phyloP scores from a whole-genome alignment of 306 rosid species.

The Morella rubra region DNA sequence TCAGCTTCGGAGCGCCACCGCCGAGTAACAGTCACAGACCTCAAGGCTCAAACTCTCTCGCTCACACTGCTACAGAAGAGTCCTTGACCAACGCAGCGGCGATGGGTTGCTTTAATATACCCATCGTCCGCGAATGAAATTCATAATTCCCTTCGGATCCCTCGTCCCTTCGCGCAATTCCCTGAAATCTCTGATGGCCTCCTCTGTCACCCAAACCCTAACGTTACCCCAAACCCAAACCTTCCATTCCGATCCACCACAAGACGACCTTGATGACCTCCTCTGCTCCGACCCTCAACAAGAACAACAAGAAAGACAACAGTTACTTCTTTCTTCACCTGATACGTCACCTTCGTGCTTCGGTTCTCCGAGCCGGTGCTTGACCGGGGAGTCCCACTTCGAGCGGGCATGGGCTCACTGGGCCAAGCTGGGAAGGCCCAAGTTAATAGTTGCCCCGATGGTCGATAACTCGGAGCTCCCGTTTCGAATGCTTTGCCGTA shows the following conservation, averaged over 20 bases:
- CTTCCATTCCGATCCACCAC: constrained; percentile 27
- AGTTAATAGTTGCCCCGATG: constrained; percentile 86
- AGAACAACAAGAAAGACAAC: background rate
- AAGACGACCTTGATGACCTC: constrained; percentile 38
- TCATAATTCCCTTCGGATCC: constrained; percentile 32
- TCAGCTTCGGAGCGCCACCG: no score
- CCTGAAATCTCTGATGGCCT: constrained; percentile 48
- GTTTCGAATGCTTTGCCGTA: constrained; percentile 84
- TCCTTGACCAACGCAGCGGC: constrained; percentile 29
- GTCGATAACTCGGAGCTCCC: constrained; percentile 96
- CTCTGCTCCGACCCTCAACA: constrained; percentile 37
- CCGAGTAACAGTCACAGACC: no score
- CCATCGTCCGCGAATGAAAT: constrained; percentile 58
- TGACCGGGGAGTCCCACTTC: constrained; percentile 48
- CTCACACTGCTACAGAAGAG: background rate
- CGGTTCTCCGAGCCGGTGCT: constrained; percentile 33
- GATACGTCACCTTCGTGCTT: constrained; percentile 19
- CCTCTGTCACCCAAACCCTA: constrained; percentile 27
- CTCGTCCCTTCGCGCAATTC: constrained; percentile 13
- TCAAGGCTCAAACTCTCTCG: background rate
- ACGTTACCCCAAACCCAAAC: constrained; percentile 9
- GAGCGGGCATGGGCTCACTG: constrained; percentile 91
- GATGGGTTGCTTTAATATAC: constrained; percentile 38
- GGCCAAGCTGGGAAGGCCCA: constrained; percentile 83
- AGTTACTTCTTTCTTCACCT: background rate